Percentiles rank a stretch among this genome's conserved stretches.
Conservation (phyloP, 2,329 filamentous ascomycete species). For the Chrysoporthe austroafricana region DNA sequence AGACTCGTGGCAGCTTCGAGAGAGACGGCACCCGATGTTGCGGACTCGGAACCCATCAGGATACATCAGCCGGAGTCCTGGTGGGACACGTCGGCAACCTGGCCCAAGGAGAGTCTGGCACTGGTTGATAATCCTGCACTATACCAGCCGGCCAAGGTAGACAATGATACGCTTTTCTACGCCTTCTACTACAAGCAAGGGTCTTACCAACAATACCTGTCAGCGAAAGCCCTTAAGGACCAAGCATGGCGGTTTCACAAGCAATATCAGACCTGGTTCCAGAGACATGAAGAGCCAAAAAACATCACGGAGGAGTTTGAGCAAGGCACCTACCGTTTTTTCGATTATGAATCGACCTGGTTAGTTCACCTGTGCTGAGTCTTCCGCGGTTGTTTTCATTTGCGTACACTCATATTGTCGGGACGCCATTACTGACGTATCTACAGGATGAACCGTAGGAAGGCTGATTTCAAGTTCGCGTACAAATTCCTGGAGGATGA, state of each 20-base stretch:
- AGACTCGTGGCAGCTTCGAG: constrained; percentile 78
- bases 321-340: constrained; percentile 98
- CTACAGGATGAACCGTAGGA: constrained; percentile 95
- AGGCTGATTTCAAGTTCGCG: constrained; percentile 97
- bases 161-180: constrained; percentile 96
- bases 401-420: background rate
- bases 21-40: constrained; percentile 70
- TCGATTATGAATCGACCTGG: constrained; percentile 99
- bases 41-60: constrained; percentile 80
- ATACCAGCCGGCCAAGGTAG: constrained; percentile 73
- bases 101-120: constrained; percentile 87
- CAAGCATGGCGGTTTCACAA: constrained; percentile 99
- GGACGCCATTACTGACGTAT: constrained; percentile 2
- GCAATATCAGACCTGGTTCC: constrained; percentile 99
- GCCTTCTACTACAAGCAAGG: constrained; percentile 99
- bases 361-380: constrained; percentile 50
- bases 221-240: constrained; percentile 94
- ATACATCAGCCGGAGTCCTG: constrained; percentile 84
- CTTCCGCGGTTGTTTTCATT: constrained; percentile 17
- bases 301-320: constrained; percentile 98
- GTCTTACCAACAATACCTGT: constrained; percentile 92
- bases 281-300: constrained; percentile 97
- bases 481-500: constrained; percentile 98
- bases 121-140: constrained; percentile 91
- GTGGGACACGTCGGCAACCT: constrained; percentile 71